These are phyloP conservation scores for Cladosporium velox DNA, from an alignment of 2,329 filamentous ascomycete species.

Conservation along the genomic window DNA sequence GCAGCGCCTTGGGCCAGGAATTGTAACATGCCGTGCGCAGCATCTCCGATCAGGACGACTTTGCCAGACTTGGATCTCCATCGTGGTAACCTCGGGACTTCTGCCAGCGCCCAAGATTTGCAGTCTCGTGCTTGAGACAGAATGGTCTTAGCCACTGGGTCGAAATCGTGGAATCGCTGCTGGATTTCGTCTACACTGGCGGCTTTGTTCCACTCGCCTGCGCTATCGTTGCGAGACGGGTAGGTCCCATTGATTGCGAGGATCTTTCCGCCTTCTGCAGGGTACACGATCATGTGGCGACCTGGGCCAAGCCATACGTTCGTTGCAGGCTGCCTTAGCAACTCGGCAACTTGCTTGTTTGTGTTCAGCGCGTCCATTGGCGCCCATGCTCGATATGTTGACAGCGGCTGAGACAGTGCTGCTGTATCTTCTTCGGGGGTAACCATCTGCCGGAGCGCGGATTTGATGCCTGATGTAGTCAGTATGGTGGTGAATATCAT, in stretches of 20 bases:
- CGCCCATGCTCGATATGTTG: conserved; percentile 13
- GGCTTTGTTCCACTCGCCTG: conserved; percentile 14
- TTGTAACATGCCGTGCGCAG: conserved; percentile 45
- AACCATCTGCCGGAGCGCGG: conserved; percentile 3
- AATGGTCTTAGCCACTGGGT: conserved; percentile 11
- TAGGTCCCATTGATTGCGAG: conserved; percentile 20
- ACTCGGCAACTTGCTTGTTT: not conserved
- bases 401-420: conserved; percentile 10
- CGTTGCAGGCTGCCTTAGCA: conserved; percentile 5
- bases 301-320: conserved; percentile 16
- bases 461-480: conserved; percentile 7
- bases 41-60: conserved; percentile 41
- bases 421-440: conserved; percentile 5
- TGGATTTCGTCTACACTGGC: conserved; percentile 17
- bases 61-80: conserved; percentile 40
- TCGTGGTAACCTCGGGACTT: conserved; percentile 46
- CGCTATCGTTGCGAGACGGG: conserved; percentile 9
- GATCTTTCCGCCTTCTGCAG: conserved; percentile 10
- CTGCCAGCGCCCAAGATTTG: conserved; percentile 46
- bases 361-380: conserved; percentile 9
- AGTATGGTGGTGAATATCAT: not conserved
- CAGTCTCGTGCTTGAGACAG: conserved; percentile 37
- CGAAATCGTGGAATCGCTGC: conserved; percentile 20
- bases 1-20: conserved; percentile 13
- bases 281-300: conserved; percentile 18